These are phyloP conservation scores for Solanum piurae DNA, from an alignment of 257 asterid species.

Conservation along the genomic window DNA sequence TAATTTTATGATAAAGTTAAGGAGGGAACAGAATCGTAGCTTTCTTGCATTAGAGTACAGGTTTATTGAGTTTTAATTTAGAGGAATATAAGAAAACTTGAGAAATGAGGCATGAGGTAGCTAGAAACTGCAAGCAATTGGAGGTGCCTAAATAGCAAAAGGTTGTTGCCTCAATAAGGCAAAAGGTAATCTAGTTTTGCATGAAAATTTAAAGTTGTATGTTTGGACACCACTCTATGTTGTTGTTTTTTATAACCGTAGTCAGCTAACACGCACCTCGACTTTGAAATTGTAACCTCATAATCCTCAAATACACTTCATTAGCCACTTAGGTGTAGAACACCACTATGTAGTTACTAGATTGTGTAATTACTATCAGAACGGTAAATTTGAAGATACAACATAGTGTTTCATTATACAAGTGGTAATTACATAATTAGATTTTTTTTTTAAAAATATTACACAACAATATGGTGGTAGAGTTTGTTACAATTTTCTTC, in stretches of 20 bases:
- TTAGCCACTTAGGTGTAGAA: not conserved
- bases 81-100: constrained; percentile 80
- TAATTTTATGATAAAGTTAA: constrained; percentile 7
- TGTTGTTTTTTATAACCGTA: not conserved
- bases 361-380: not conserved
- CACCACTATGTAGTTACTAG: not conserved
- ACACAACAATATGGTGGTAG: not conserved
- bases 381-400: not conserved
- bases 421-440: not conserved
- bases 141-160: constrained; percentile 41
- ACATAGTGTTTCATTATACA: not conserved
- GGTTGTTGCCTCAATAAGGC: constrained; percentile 17
- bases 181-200: constrained; percentile 11
- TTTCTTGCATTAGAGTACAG: constrained; percentile 65
- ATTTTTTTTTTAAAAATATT: not conserved
- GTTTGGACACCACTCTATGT: not conserved
- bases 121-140: constrained; percentile 56
- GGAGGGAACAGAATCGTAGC: constrained; percentile 56
- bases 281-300: not conserved
- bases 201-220: not conserved
- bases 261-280: not conserved
- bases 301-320: not conserved
- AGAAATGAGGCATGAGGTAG: constrained; percentile 60
- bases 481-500: constrained; percentile 2
- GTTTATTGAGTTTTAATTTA: constrained; percentile 22